Evolutionary conservation across 2,329 filamentous ascomycete species (phyloP), one percentile per base, ranked within the genome.

Genomic region (Nothomitra cinnamomea): DNA sequence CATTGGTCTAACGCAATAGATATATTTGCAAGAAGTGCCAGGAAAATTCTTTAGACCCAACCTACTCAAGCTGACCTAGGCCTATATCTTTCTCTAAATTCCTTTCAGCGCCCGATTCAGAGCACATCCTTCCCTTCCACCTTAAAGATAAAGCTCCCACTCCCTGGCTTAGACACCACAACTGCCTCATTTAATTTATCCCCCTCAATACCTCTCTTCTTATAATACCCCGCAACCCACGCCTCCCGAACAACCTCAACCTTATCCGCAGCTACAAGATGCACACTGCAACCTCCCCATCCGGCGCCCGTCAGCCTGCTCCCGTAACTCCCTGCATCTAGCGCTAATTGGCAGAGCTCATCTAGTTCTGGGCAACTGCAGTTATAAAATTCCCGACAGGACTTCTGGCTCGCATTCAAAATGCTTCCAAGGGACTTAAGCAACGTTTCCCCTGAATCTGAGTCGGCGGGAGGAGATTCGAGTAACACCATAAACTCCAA

Each of bases 251-350:
- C 85, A 24, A 72, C 78, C 3, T 83, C 80, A 0, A 95, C 84
- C 67, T 84, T 90, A 62, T 87, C 78, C 55, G 80, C 85, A 0
- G 90, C 85, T 52, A 96, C 84, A 55, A 98, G 76, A 70, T 98
- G 92, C 55, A 98, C 90, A 56, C 80, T 92, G 70, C 92, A 96
- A 1, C 92, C 92, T 57, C 92, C 92, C 92, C 92, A 98, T 2
- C 92, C 92, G 0, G 92, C 92, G 40, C 92, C 92, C 0, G 90
- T 96, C 60, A 95, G 70, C 24, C 90, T 75, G 60, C 85, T 88
- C 25, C 90, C 92, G 64, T 87, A 88, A 17, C 85, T 80, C 1
- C 92, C 92, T 0, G 85, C 85, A 15, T 72, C 74, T 25, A 82
- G 75, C 0, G 89, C 89, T 59, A 96, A 83, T 40, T 74, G 67